Evolutionary conservation across 116 monocot species (phyloP).

Genomic region (Iris pallida): DNA sequence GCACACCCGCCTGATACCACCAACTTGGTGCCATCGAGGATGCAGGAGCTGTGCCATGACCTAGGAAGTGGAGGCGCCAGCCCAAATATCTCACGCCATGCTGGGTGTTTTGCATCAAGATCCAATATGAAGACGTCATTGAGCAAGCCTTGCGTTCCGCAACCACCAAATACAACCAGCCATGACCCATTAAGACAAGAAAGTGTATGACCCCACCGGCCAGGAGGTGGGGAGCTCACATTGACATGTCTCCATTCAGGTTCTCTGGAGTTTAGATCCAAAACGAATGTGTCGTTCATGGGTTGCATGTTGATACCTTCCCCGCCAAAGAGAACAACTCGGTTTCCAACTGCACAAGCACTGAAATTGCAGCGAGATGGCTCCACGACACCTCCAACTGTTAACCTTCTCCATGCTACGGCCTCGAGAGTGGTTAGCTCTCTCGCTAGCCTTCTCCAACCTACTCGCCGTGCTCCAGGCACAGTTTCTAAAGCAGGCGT

Average conservation of each 20-base stretch:
- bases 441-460: constrained; percentile 27
- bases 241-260: constrained; percentile 34
- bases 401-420: constrained; percentile 45
- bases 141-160: constrained; percentile 28
- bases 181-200: constrained; percentile 32
- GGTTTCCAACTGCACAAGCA: constrained; percentile 54
- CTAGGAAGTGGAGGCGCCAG: constrained; percentile 27
- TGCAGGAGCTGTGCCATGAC: constrained; percentile 42
- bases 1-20: constrained; percentile 36
- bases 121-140: constrained; percentile 39
- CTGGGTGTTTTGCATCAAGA: constrained; percentile 29
- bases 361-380: constrained; percentile 61
- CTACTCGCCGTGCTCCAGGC: constrained; percentile 18
- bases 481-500: constrained; percentile 24
- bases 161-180: constrained; percentile 30
- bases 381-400: constrained; percentile 47
- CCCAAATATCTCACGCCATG: constrained; percentile 27
- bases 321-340: constrained; percentile 54
- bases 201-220: constrained; percentile 34
- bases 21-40: constrained; percentile 29
- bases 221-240: constrained; percentile 30
- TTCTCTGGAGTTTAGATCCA: constrained; percentile 20
- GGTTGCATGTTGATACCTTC: constrained; percentile 57
- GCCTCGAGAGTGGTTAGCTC: constrained; percentile 38
- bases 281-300: constrained; percentile 36